A percentile compares a stretch with the other conserved stretches of the same genome.
Evolutionary conservation across 371 early-diverging fungal species (phyloP).

Genomic region (Dinochytrium kinnereticum): DNA sequence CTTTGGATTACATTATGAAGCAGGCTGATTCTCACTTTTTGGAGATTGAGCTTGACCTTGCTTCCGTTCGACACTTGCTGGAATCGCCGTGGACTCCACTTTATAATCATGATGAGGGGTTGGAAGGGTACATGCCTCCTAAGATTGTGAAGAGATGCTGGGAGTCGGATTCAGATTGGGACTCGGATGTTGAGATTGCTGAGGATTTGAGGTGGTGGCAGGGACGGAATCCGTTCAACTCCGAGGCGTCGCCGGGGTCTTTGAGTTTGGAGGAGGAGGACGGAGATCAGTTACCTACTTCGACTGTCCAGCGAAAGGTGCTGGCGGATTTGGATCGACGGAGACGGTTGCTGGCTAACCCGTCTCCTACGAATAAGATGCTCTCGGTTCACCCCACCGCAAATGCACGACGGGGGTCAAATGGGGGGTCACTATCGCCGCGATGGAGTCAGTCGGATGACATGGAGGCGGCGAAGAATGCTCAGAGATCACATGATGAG

Average conservation of each 20-base stretch:
- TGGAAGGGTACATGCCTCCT: conserved; percentile 32
- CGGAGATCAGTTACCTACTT: too few relatives aligned
- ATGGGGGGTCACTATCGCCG: conserved; percentile 1
- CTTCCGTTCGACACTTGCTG: conserved; percentile 27
- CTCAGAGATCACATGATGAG: not conserved
- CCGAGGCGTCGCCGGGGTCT: not conserved
- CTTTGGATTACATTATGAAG: conserved; percentile 36
- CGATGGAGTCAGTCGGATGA: conserved; percentile 6
- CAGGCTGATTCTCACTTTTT: conserved; percentile 35
- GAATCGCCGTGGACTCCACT: conserved; percentile 34
- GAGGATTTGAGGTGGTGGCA: conserved; percentile 35
- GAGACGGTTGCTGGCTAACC: too few relatives aligned
- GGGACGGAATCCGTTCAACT: conserved; percentile 10
- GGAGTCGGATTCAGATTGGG: conserved; percentile 49
- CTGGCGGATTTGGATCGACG: too few relatives aligned
- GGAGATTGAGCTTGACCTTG: conserved; percentile 42
- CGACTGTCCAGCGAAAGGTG: too few relatives aligned
- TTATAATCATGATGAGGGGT: conserved; percentile 9
- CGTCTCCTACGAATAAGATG: too few relatives aligned
- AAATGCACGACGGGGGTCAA: not conserved
- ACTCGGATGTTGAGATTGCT: conserved; percentile 44
- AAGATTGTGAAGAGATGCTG: conserved; percentile 31
- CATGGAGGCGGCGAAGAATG: not conserved
- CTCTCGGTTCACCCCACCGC: too few relatives aligned
- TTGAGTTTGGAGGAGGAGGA: not conserved